Conservation (phyloP, 2,329 filamentous ascomycete species). For the Pyrenophora seminiperda region DNA sequence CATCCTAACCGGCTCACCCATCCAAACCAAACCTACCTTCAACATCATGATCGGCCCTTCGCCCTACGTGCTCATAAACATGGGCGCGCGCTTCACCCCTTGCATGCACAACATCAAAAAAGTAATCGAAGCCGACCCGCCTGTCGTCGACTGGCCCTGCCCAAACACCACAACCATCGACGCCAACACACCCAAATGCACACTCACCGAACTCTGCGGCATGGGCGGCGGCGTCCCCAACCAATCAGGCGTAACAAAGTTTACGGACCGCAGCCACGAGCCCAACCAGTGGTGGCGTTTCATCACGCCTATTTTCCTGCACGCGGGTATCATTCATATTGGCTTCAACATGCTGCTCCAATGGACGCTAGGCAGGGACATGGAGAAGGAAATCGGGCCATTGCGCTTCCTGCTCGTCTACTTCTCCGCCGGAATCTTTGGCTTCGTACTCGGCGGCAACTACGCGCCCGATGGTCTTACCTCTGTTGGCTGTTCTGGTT, state of each 20-base stretch:
- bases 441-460: conserved; percentile 92
- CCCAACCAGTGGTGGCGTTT: conserved; percentile 98
- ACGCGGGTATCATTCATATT: conserved; percentile 92
- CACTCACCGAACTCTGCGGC: conserved; percentile 80
- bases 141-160: conserved; percentile 71
- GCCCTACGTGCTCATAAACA: conserved; percentile 87
- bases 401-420: conserved; percentile 91
- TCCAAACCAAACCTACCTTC: conserved; percentile 80
- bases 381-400: conserved; percentile 87
- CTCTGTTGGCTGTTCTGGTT: conserved; percentile 84
- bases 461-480: conserved; percentile 81
- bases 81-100: conserved; percentile 89
- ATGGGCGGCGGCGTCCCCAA: conserved; percentile 75
- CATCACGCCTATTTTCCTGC: conserved; percentile 93
- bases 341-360: conserved; percentile 94
- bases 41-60: conserved; percentile 98
- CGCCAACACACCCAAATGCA: conserved; percentile 61
- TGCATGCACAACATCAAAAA: conserved; percentile 87
- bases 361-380: conserved; percentile 85
- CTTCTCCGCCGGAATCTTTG: conserved; percentile 89
- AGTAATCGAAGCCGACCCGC: conserved; percentile 59
- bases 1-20: conserved; percentile 76
- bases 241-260: conserved; percentile 56
- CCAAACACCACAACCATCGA: conserved; percentile 73
- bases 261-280: conserved; percentile 63